phyloP scores from a whole-genome alignment of 129 eudicot genomes.

The Escallonia herrerae region DNA sequence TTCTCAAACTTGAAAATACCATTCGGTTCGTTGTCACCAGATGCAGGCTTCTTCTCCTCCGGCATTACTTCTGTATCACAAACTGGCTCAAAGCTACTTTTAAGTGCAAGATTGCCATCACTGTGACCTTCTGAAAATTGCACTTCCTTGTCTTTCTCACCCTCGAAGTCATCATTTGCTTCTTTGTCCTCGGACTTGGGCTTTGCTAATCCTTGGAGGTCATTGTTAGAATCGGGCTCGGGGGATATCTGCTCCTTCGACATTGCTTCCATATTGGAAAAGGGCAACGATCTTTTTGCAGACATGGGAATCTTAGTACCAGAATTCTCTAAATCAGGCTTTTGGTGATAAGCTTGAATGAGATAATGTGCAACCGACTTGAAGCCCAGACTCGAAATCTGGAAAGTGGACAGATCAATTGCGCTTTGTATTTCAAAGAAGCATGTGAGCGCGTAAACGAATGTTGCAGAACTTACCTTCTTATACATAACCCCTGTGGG shows the following conservation, averaged over 20 bases:
- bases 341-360: slow-evolving; percentile 50
- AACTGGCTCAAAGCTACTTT: background rate
- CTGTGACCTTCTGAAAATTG: background rate
- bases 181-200: background rate
- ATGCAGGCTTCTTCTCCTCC: too few species aligned
- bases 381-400: slow-evolving; percentile 69
- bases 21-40: too few species aligned
- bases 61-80: too few species aligned
- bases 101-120: background rate
- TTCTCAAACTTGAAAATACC: too few species aligned
- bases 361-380: slow-evolving; percentile 98
- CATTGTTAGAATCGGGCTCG: slow-evolving; percentile 4
- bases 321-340: slow-evolving; percentile 21
- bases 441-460: background rate
- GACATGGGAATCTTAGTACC: slow-evolving; percentile 26
- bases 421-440: background rate
- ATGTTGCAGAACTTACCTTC: slow-evolving; percentile 29
- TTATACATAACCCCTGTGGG: slow-evolving; percentile 69
- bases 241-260: slow-evolving; percentile 1
- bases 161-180: background rate
- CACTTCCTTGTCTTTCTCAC: background rate
- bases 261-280: slow-evolving; percentile 21
- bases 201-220: slow-evolving; percentile 1
- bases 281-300: slow-evolving; percentile 58
- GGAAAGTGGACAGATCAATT: slow-evolving; percentile 1